Conservation (phyloP, 192 early-diverging fungal species). For the Podochytrium sp. region DNA sequence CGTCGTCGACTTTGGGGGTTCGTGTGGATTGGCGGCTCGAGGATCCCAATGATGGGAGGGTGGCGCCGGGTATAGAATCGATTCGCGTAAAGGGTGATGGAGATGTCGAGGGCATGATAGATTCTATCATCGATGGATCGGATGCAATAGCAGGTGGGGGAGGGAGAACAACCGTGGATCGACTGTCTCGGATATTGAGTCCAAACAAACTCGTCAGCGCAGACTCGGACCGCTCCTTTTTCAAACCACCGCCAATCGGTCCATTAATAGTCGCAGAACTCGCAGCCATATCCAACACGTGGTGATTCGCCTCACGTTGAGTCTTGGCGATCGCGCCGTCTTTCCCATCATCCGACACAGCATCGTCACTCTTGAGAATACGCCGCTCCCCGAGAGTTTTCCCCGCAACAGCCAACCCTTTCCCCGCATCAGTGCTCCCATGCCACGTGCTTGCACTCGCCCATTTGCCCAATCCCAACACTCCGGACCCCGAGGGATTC, state of each 20-base stretch:
- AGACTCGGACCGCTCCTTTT: background rate
- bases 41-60: background rate
- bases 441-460: conserved; percentile 13
- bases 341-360: background rate
- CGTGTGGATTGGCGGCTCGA: background rate
- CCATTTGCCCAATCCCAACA: background rate
- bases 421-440: conserved; percentile 1
- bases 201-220: conserved; percentile 3
- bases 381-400: background rate
- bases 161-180: background rate
- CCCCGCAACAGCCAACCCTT: background rate
- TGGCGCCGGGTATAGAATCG: too few relatives aligned
- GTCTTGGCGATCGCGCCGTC: background rate
- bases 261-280: too few relatives aligned
- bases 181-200: background rate
- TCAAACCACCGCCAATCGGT: background rate
- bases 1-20: background rate
- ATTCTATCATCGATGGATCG: background rate
- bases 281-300: background rate
- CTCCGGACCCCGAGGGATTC: background rate
- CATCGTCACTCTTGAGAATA: background rate
- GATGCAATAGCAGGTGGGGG: background rate
- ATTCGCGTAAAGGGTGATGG: background rate
- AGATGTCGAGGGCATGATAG: background rate
- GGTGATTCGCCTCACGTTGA: background rate